Conservation (phyloP, 1,284 basidiomycete genomes). For the Tilletia walkeri region DNA sequence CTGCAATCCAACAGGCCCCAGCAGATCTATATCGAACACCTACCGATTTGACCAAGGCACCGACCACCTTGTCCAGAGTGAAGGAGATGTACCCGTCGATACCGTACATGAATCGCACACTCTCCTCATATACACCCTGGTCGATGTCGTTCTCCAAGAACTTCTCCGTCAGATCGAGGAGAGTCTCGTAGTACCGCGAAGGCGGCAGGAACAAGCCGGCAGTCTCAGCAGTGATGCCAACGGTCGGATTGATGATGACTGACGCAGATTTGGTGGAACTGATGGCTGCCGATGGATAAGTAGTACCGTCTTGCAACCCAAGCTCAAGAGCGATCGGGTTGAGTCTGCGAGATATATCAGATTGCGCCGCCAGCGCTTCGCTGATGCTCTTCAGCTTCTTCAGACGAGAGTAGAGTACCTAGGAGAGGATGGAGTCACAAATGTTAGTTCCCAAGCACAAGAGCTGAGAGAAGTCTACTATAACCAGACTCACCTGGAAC, state of each 20-base stretch:
- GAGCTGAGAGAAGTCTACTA: background rate
- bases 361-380: conserved; percentile 18
- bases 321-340: conserved; percentile 64
- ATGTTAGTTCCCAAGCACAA: too few species aligned
- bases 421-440: conserved; percentile 16
- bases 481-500: conserved; percentile 23
- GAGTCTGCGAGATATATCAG: conserved; percentile 56
- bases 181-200: conserved; percentile 73
- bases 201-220: conserved; percentile 55
- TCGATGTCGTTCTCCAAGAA: conserved; percentile 90
- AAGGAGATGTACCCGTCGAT: conserved; percentile 89
- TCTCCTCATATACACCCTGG: conserved; percentile 84
- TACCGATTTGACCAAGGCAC: conserved; percentile 55
- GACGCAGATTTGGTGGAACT: conserved; percentile 30
- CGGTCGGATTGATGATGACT: conserved; percentile 21
- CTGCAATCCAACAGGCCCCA: background rate
- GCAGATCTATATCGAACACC: background rate
- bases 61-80: conserved; percentile 88
- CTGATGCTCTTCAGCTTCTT: conserved; percentile 68
- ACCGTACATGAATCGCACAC: conserved; percentile 93
- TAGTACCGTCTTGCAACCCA: conserved; percentile 64
- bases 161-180: conserved; percentile 88
- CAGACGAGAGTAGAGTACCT: conserved; percentile 86
- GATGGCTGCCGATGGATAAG: conserved; percentile 55
- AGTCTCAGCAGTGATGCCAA: conserved; percentile 26